Percentiles rank a stretch among this genome's conserved stretches.
Evolutionary conservation across 257 asterid species (phyloP).

Genomic region (Henckelia pumila): DNA sequence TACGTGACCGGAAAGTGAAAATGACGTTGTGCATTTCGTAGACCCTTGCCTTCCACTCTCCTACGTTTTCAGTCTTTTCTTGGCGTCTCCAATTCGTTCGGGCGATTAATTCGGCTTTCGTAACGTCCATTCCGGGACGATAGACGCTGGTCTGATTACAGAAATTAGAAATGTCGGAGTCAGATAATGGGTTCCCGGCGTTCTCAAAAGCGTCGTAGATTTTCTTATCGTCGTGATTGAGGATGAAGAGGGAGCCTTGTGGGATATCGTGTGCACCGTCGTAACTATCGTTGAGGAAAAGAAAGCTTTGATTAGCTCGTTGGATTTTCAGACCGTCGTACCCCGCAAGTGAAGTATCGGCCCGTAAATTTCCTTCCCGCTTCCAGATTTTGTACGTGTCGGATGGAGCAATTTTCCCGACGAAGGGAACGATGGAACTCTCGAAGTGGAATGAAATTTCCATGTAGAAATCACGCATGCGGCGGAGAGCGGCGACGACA

Average conservation of each 20-base stretch:
- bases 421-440: slow-evolving; percentile 90
- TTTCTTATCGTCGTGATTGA: slow-evolving; percentile 84
- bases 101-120: slow-evolving; percentile 68
- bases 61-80: slow-evolving; percentile 71
- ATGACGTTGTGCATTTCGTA: slow-evolving; percentile 84
- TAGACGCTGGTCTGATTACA: slow-evolving; percentile 81
- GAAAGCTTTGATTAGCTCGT: slow-evolving; percentile 92
- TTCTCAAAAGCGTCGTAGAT: slow-evolving; percentile 82
- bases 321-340: slow-evolving; percentile 90
- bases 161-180: slow-evolving; percentile 59
- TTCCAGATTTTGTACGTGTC: slow-evolving; percentile 97
- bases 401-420: slow-evolving; percentile 90
- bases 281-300: slow-evolving; percentile 67
- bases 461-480: slow-evolving; percentile 96
- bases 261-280: slow-evolving; percentile 32
- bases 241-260: slow-evolving; percentile 68
- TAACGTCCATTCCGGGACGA: slow-evolving; percentile 96
- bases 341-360: slow-evolving; percentile 91
- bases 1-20: slow-evolving; percentile 79
- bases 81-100: slow-evolving; percentile 92
- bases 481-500: slow-evolving; percentile 67
- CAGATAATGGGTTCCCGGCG: slow-evolving; percentile 67
- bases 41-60: slow-evolving; percentile 87
- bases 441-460: slow-evolving; percentile 92
- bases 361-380: slow-evolving; percentile 85